Evolutionary conservation across 371 early-diverging fungal genomes (phyloP).

Genomic region (Mucor ambiguus): DNA sequence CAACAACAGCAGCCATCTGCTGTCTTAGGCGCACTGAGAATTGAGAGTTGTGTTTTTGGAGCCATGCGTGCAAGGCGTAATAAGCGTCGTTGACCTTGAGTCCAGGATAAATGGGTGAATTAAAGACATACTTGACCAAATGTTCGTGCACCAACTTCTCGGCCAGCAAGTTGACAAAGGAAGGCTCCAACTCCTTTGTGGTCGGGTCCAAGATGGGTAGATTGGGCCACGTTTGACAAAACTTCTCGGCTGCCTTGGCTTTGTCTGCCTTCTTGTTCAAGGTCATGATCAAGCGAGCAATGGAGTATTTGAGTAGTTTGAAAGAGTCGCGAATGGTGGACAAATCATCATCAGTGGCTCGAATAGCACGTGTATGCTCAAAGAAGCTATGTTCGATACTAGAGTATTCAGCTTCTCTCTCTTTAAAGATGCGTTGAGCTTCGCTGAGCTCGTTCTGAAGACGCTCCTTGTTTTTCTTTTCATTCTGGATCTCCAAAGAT

Average conservation of each 20-base stretch:
- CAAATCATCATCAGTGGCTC: constrained; percentile 66
- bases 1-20: constrained; percentile 59
- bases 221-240: constrained; percentile 39
- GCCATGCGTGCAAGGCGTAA: constrained; percentile 53
- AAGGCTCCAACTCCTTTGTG: constrained; percentile 46
- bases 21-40: constrained; percentile 59
- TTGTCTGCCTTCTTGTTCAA: constrained; percentile 57
- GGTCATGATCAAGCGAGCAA: constrained; percentile 59
- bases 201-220: constrained; percentile 30
- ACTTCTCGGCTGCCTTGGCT: constrained; percentile 45
- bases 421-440: constrained; percentile 38
- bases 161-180: constrained; percentile 54
- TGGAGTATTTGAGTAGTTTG: constrained; percentile 57
- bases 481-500: constrained; percentile 32
- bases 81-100: constrained; percentile 59
- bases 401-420: constrained; percentile 46
- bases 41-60: constrained; percentile 48
- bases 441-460: constrained; percentile 37
- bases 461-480: constrained; percentile 37
- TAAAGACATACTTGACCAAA: constrained; percentile 50
- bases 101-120: constrained; percentile 54
- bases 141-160: constrained; percentile 62
- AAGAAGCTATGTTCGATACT: constrained; percentile 58
- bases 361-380: constrained; percentile 58
- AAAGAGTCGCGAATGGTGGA: constrained; percentile 64